These are phyloP conservation scores for Delonix regia DNA, from an alignment of 306 rosid genomes.

Conservation along the genomic window DNA sequence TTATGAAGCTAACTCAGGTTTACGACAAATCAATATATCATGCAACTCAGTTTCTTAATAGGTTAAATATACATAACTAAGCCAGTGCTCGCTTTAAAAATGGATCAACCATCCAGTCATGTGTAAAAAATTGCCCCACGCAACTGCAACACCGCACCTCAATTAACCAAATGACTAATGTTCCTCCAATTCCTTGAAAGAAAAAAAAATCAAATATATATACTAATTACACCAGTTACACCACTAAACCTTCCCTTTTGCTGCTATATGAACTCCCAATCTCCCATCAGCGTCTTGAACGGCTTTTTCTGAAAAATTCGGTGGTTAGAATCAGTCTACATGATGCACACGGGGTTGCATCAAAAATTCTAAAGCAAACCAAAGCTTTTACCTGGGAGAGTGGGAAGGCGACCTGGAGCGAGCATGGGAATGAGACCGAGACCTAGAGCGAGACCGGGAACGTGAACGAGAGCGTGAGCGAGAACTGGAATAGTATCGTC, in stretches of 20 bases:
- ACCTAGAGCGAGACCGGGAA: slow-evolving; percentile 43
- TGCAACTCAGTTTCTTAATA: slow-evolving; percentile 11
- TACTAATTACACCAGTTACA: slow-evolving; percentile 31
- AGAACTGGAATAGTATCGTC: slow-evolving; percentile 67
- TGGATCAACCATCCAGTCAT: neutral
- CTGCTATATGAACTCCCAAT: slow-evolving; percentile 20
- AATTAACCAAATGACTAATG: slow-evolving; percentile 10
- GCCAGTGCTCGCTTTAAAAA: neutral
- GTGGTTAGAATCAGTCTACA: slow-evolving; percentile 38
- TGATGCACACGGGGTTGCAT: neutral
- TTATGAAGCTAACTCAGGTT: neutral
- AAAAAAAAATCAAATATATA: slow-evolving; percentile 25
- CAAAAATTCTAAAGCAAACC: neutral
- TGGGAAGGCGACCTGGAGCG: slow-evolving; percentile 55
- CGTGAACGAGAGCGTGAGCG: slow-evolving; percentile 52
- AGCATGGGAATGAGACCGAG: slow-evolving; percentile 48
- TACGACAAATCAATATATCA: neutral
- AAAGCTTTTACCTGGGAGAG: slow-evolving; percentile 69
- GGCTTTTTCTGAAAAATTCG: slow-evolving; percentile 62
- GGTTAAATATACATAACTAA: slow-evolving; percentile 20
- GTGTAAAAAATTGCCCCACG: slow-evolving; percentile 20
- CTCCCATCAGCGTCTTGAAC: slow-evolving; percentile 61
- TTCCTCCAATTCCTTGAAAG: slow-evolving; percentile 20
- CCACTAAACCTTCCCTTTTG: neutral
- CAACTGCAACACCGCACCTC: slow-evolving; percentile 29